Evolutionary conservation across 2,329 filamentous ascomycete species (phyloP), one percentile per base, ranked within the genome.

Genomic region (Cadophora sp.): DNA sequence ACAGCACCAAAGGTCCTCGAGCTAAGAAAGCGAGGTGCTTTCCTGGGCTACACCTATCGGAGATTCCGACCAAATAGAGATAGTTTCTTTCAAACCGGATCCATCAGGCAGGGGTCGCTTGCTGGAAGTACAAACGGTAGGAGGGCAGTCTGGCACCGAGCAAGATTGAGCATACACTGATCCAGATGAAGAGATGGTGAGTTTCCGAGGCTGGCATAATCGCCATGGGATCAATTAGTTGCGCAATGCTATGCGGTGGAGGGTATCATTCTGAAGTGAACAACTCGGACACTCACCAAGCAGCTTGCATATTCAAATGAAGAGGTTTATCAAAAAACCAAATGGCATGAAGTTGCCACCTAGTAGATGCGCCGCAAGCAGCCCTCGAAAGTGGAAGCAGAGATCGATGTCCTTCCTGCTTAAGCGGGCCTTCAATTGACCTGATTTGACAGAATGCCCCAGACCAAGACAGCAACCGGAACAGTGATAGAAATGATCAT

Each of bases 1-100:
- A 85, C 90, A 7, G 90, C 88, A 48, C 84, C 83, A 48, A 82
- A 84, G 18, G 93, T 91, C n/a, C 81, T 98, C 78, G 89, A 92
- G 72, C 85, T 96, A 70, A 87, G 96, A 67, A 97, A 95, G 79
- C 86, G 85, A 76, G 91, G 87, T 30, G 94, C 93, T 0, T 98
- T 98, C 78, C 80, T 96, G 68, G 95, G 95, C 0, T 99, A 99
- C 77, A 93, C 91, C 1, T 98, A 96, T 83, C 86, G 89, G 14
- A 82, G 89, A 56, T 83, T 83, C 51, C 71, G 71, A 36, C 62
- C 64, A 3, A 59, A 62, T 4, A 66, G 61, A 22, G 65, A 71
- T 4, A 66, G 41, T 55, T 53, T 41, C 62, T 62, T 66, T 24
- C 55, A 43, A 22, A 63, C 30, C 16, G 62, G 67, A 18, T 33